These are phyloP conservation scores for Rickenella mellea DNA, from an alignment of 768 basidiomycete genomes.

Conservation along the genomic window DNA sequence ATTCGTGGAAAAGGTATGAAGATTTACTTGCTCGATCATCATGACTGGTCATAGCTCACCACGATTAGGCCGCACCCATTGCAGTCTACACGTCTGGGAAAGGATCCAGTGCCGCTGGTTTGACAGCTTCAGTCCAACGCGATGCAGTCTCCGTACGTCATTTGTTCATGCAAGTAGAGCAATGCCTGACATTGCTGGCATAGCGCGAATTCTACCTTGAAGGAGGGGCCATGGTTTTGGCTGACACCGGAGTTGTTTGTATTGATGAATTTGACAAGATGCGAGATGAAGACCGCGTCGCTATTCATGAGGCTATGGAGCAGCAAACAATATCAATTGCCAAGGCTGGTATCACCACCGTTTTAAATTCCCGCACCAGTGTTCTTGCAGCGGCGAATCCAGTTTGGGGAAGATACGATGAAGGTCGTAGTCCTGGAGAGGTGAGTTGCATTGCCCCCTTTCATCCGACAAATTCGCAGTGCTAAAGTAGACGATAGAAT, in stretches of 20 bases:
- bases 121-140: constrained; percentile 94
- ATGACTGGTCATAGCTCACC: background rate
- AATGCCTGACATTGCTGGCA: background rate
- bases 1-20: constrained; percentile 85
- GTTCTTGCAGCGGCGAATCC: constrained; percentile 97
- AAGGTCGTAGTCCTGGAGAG: constrained; percentile 92
- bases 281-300: constrained; percentile 97
- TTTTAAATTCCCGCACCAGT: constrained; percentile 90
- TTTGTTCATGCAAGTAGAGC: constrained; percentile 5
- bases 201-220: constrained; percentile 98
- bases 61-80: constrained; percentile 79
- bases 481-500: too few species aligned
- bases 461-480: too few species aligned
- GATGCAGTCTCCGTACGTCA: constrained; percentile 76
- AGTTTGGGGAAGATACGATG: constrained; percentile 95
- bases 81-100: constrained; percentile 99
- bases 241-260: constrained; percentile 96
- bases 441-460: constrained; percentile 28
- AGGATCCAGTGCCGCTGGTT: constrained; percentile 95
- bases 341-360: constrained; percentile 97
- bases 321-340: constrained; percentile 99
- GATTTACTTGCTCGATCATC: background rate
- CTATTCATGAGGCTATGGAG: constrained; percentile 99
- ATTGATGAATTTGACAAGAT: constrained; percentile 99
- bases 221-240: constrained; percentile 98